Percentiles rank a stretch among this genome's conserved stretches.
Conservation (phyloP, 1,284 basidiomycete species). For the Sanghuangporus sanghuang region DNA sequence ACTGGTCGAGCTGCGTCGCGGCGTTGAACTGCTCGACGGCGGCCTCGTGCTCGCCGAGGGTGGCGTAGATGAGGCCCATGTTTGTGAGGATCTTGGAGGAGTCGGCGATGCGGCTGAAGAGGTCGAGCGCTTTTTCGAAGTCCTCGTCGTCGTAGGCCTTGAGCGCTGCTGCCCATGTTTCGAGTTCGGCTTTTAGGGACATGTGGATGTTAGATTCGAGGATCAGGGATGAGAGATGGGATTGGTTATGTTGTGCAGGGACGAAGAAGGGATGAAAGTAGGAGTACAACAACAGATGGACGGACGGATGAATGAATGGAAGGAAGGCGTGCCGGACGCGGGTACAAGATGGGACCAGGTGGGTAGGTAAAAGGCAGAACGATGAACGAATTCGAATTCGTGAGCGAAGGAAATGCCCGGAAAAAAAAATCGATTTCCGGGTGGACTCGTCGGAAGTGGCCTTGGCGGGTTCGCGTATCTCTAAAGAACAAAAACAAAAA, state of each 20-base stretch:
- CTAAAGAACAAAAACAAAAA: not conserved
- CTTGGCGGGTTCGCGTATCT: not conserved
- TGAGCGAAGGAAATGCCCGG: not conserved
- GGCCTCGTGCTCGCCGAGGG: conserved; percentile 77
- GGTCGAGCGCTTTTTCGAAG: conserved; percentile 65
- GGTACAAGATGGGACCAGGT: not conserved
- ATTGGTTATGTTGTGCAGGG: not conserved
- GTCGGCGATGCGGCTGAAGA: conserved; percentile 79
- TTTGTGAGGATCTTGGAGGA: conserved; percentile 87
- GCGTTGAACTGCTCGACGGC: conserved; percentile 77
- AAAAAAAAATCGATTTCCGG: not conserved
- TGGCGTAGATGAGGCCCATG: conserved; percentile 87
- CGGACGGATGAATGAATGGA: too few species aligned
- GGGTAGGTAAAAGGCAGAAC: not conserved
- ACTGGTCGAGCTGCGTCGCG: conserved; percentile 73
- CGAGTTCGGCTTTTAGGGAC: conserved; percentile 84
- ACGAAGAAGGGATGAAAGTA: not conserved
- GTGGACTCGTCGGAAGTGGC: not conserved
- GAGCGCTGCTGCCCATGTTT: conserved; percentile 81
- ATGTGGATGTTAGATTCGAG: conserved; percentile 32
- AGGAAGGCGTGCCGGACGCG: conserved; percentile 18
- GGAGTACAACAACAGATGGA: not conserved
- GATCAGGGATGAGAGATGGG: conserved; percentile 5
- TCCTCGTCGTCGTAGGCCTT: conserved; percentile 81
- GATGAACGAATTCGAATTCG: not conserved